Percentiles rank a stretch among this genome's conserved stretches.
phyloP scores from a whole-genome alignment of 2,329 filamentous ascomycete species.

The Karstenula rhodostoma region DNA sequence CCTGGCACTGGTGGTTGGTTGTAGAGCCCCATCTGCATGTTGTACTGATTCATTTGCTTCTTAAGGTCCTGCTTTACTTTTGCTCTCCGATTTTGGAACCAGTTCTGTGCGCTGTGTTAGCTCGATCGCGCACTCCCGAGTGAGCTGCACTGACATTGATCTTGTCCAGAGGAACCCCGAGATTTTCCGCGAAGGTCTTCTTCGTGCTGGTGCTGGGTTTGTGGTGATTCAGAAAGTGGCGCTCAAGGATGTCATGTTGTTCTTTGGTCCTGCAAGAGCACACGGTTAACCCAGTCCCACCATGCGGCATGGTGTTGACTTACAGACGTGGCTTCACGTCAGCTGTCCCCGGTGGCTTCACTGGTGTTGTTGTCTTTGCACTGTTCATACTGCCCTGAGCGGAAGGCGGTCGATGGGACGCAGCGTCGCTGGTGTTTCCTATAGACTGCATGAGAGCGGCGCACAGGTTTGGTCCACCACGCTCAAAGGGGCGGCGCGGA shows the following conservation, averaged over 20 bases:
- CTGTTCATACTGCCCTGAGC: slow-evolving; percentile 21
- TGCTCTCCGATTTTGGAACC: slow-evolving; percentile 62
- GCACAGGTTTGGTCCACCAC: slow-evolving; percentile 38
- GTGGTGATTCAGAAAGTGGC: slow-evolving; percentile 57
- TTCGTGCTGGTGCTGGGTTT: slow-evolving; percentile 61
- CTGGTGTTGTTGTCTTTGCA: slow-evolving; percentile 28
- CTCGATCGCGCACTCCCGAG: not conserved
- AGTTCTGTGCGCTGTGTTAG: slow-evolving; percentile 56
- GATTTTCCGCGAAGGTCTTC: slow-evolving; percentile 57
- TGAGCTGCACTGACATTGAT: slow-evolving; percentile 57
- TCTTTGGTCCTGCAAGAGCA: slow-evolving; percentile 59
- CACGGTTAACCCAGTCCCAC: slow-evolving; percentile 46
- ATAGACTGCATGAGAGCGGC: slow-evolving; percentile 30
- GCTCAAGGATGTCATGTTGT: slow-evolving; percentile 61
- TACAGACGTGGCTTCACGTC: slow-evolving; percentile 14
- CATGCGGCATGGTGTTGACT: not conserved
- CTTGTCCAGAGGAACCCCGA: slow-evolving; percentile 61
- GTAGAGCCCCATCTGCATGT: slow-evolving; percentile 46
- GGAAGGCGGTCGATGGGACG: slow-evolving; percentile 24
- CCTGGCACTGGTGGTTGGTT: slow-evolving; percentile 33
- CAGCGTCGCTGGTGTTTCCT: slow-evolving; percentile 20
- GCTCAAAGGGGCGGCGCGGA: slow-evolving; percentile 25
- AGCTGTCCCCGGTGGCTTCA: slow-evolving; percentile 27
- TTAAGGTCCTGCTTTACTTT: slow-evolving; percentile 63
- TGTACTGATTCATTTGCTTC: slow-evolving; percentile 52